Base-by-base conservation (phyloP, 306 rosid species). In the Castanospermum australe region DNA sequence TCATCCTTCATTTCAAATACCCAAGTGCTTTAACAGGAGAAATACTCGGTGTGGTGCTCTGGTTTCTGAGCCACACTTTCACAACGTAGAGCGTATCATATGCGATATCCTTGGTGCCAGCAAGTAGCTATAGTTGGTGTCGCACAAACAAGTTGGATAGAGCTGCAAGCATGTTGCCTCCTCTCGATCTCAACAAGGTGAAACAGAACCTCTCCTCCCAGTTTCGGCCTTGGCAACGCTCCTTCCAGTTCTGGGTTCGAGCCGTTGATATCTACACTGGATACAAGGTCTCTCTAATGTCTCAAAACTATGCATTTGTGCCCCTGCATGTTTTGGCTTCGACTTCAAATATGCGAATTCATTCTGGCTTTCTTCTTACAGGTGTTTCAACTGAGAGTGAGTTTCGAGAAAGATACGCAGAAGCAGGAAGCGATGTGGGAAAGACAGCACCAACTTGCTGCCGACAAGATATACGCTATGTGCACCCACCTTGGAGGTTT, bases 341-440 rank as follows among this genome's bases (percentile, higher is more conserved):
- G n/a, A n/a, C n/a, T n/a, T n/a, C n/a, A n/a, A n/a, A n/a, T n/a
- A n/a, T n/a, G n/a, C n/a, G 73, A 5, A n/a, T 38, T 76, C 24
- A 9, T 41, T 85, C 22, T 61, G 71, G 42, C 66, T 73, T 69
- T 57, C 81, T 45, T 80, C n/a, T n/a, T n/a, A 25, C 56, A 95
- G 99, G 90, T 84, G 57, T 83, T 93, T 84, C 99, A 95, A 84
- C 62, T 95, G 63, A 81, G 92, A 73, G 94, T 86, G 70, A 87
- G 87, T 78, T 90, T 93, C 57, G 99, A 83, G 91, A 95, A 83
- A 71, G 94, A 95, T 91, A 92, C 5, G 55, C 80, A 69, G 62
- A 95, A 88, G 36, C 88, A 86, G 68, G 97, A 91, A 84, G 90
- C 90, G 89, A 86, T 95, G 99, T 95, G 99, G 99, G 99, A 95